A percentile compares a stretch with the other conserved stretches of the same genome.
These are phyloP conservation scores for Lentinula lateritia DNA, from an alignment of 768 basidiomycete species.

Conservation along the genomic window DNA sequence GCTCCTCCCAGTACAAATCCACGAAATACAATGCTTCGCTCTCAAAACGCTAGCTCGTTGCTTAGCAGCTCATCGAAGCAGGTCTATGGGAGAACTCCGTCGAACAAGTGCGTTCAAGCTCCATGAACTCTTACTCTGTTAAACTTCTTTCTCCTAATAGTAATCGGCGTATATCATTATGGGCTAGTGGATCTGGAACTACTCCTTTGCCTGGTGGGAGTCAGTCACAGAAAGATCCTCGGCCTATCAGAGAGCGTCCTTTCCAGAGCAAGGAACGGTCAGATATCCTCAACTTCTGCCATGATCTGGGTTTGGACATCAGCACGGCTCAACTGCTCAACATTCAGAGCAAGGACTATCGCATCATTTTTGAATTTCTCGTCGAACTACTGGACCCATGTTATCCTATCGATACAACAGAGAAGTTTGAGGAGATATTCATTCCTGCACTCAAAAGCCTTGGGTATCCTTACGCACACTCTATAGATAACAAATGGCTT, in stretches of 20 bases:
- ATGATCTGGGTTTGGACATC: slow-evolving; percentile 60
- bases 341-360: slow-evolving; percentile 84
- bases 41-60: slow-evolving; percentile 64
- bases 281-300: slow-evolving; percentile 70
- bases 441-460: slow-evolving; percentile 67
- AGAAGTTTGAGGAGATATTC: slow-evolving; percentile 78
- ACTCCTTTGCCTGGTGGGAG: slow-evolving; percentile 37
- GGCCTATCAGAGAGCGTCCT: slow-evolving; percentile 70
- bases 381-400: slow-evolving; percentile 65
- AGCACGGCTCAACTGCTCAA: slow-evolving; percentile 62
- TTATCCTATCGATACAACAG: slow-evolving; percentile 45
- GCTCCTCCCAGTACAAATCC: slow-evolving; percentile 43
- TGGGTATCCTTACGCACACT: slow-evolving; percentile 75
- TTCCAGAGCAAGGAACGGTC: slow-evolving; percentile 75
- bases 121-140: background rate
- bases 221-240: slow-evolving; percentile 63
- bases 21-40: slow-evolving; percentile 63
- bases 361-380: slow-evolving; percentile 78
- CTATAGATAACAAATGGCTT: slow-evolving; percentile 81
- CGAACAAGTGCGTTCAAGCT: slow-evolving; percentile 49
- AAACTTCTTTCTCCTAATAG: slow-evolving; percentile 35
- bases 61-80: slow-evolving; percentile 66
- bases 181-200: slow-evolving; percentile 45
- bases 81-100: slow-evolving; percentile 67
- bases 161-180: slow-evolving; percentile 71